Percentiles rank a stretch among this genome's conserved stretches.
Evolutionary conservation across 139 green algal species (phyloP).

Genomic region (Deuterostichococcus epilithicus): DNA sequence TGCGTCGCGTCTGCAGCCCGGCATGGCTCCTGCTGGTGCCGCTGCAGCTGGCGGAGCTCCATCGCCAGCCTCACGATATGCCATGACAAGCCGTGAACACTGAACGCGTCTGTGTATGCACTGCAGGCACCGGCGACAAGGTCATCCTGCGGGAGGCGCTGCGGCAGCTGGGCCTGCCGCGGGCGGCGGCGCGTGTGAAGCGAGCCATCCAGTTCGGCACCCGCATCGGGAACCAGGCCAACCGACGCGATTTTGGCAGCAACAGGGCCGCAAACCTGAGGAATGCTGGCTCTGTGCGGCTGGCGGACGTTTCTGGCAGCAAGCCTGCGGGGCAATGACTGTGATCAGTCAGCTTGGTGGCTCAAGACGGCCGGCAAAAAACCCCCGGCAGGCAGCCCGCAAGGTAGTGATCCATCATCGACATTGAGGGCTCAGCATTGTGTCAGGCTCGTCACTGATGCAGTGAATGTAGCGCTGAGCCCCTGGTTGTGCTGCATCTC

Average conservation of each 20-base stretch:
- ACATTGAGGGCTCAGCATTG: too few relatives aligned
- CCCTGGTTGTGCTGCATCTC: too few relatives aligned
- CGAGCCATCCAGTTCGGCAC: slow-evolving; percentile 92
- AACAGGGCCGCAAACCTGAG: slow-evolving; percentile 72
- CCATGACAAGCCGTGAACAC: too few relatives aligned
- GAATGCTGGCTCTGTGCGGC: slow-evolving; percentile 47
- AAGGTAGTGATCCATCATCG: too few relatives aligned
- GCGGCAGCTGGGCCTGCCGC: slow-evolving; percentile 51
- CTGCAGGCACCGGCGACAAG: slow-evolving; percentile 81
- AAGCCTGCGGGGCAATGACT: too few relatives aligned
- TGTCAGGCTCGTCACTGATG: too few relatives aligned
- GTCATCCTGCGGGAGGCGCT: slow-evolving; percentile 66
- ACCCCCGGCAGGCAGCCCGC: too few relatives aligned
- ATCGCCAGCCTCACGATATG: too few relatives aligned
- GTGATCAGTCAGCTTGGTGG: too few relatives aligned
- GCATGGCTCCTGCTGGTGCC: slow-evolving; percentile 12
- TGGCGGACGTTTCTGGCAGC: slow-evolving; percentile 20
- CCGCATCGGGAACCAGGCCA: slow-evolving; percentile 74
- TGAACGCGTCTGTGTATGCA: not conserved
- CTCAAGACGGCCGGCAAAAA: too few relatives aligned
- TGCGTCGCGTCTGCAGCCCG: slow-evolving; percentile 12
- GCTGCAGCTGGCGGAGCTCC: too few relatives aligned
- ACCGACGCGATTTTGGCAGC: slow-evolving; percentile 80
- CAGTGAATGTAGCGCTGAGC: too few relatives aligned
- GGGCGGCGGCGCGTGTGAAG: slow-evolving; percentile 69